Base-by-base conservation (phyloP, 306 rosid species). In the Senna siamea region DNA sequence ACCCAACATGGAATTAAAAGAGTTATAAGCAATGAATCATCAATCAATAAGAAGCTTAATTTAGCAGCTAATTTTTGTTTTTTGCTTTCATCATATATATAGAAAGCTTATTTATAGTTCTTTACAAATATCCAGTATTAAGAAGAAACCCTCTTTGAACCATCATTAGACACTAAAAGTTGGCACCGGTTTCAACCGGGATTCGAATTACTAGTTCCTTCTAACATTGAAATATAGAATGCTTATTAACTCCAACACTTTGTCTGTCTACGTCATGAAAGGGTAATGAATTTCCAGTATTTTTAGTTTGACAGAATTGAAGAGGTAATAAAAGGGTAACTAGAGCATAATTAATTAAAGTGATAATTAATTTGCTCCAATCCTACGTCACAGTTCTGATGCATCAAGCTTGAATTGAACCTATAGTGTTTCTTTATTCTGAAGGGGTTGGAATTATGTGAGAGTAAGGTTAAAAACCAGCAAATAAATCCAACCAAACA, bases 401-500 rank as follows among this genome's bases (percentile, higher is more conserved):
- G 64, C 68, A 56, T 22, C 70, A 12, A 34, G 64, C 68, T 64
- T 22, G 70, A 48, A 44, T 64, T 22, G 70, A 48, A 44, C 32
- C 70, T 17, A 59, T 66, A 7, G 62, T 60, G 5, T 68, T 59
- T 60, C 13, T 41, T 30, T 67, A 18, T 47, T 57, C 52, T 41
- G 46, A 77, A 66, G 86, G 50, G 52, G 53, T 78, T 76, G 79
- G 65, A 75, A 41, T 51, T 28, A 62, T 51, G 7, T n/a, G 41
- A 57, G 75, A 79, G 63, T 5, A 32, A 34, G 34, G 70, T 57
- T 28, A 73, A 80, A 80, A 78, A 54, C 70, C 67, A 51, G 46
- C 82, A 82, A 70, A 89, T 77, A 69, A 53, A 82, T 81, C 89
- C 89, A 83, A 81, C 5, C 57, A 19, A 78, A 69, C 48, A 51